Percentiles rank a stretch among this genome's conserved stretches.
Evolutionary conservation across 2,329 filamentous ascomycete species (phyloP).

Genomic region (Fusarium concolor): DNA sequence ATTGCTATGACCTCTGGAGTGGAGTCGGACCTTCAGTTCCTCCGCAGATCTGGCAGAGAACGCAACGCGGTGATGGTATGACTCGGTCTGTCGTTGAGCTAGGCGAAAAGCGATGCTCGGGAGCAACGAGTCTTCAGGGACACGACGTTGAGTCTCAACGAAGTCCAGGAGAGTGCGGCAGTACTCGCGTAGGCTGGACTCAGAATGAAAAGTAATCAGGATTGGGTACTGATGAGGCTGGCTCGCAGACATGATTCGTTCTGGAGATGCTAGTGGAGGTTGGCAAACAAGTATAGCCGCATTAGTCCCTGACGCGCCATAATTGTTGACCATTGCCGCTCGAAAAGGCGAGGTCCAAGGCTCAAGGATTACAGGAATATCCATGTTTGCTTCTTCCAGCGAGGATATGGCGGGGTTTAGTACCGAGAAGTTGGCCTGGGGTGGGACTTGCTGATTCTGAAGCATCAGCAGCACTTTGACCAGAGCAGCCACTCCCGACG

Average conservation of each 20-base stretch:
- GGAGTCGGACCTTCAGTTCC: background rate
- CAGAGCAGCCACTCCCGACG: conserved; percentile 47
- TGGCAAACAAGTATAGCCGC: background rate
- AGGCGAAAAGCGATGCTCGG: background rate
- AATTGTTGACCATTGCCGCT: background rate
- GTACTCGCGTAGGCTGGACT: background rate
- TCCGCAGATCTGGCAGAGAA: background rate
- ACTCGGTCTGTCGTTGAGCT: background rate
- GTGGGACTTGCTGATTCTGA: conserved; percentile 39
- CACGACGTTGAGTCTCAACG: background rate
- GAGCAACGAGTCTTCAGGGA: background rate
- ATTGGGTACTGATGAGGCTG: background rate
- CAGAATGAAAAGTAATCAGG: background rate
- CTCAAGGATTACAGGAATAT: background rate
- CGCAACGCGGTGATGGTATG: background rate
- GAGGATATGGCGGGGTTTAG: conserved; percentile 47
- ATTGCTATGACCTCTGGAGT: background rate
- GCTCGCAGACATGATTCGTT: background rate
- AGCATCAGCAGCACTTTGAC: conserved; percentile 52
- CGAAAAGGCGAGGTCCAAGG: background rate
- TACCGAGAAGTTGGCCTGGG: conserved; percentile 39
- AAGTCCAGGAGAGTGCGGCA: background rate
- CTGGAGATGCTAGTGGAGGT: background rate
- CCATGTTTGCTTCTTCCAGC: background rate
- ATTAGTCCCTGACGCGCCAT: background rate